Conservation (phyloP, 495 filamentous ascomycete genomes). For the Penicillium lividum region DNA sequence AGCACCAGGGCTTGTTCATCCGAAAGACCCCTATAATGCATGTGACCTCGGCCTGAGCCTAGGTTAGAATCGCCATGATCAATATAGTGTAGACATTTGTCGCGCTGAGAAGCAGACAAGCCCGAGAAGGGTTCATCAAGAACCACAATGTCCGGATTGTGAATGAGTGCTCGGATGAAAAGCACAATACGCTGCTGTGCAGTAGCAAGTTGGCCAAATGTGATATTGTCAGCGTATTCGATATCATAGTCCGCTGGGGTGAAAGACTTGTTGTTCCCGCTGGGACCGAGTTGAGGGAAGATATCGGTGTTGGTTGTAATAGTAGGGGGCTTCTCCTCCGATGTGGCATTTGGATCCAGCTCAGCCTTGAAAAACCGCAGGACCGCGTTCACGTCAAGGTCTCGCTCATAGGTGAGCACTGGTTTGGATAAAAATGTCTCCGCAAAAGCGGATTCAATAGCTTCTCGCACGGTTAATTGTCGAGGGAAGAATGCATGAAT, state of each 20-base stretch:
- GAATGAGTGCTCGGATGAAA: conserved; percentile 81
- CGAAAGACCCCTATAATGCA: conserved; percentile 42
- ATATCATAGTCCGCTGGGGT: conserved; percentile 37
- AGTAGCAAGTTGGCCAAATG: conserved; percentile 74
- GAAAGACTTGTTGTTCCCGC: conserved; percentile 4
- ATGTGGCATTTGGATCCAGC: conserved; percentile 54
- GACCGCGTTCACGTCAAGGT: conserved; percentile 60
- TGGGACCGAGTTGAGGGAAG: conserved; percentile 19
- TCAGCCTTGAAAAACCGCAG: conserved; percentile 75
- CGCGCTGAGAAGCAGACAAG: conserved; percentile 77
- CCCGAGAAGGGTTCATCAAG: conserved; percentile 93
- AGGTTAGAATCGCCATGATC: conserved; percentile 51
- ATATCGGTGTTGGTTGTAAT: conserved; percentile 9
- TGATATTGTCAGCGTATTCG: conserved; percentile 67
- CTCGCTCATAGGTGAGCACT: conserved; percentile 53
- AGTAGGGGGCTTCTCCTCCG: neutral
- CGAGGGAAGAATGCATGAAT: conserved; percentile 91
- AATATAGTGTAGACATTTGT: conserved; percentile 81
- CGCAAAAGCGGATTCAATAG: conserved; percentile 82
- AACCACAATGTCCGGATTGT: conserved; percentile 82
- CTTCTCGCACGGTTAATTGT: conserved; percentile 68
- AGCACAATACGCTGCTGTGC: conserved; percentile 80
- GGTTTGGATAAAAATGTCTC: conserved; percentile 80
- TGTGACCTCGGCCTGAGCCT: neutral
- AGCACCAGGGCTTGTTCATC: conserved; percentile 76